Base-by-base conservation (phyloP, 768 basidiomycete genomes). In the Suillus lakei region DNA sequence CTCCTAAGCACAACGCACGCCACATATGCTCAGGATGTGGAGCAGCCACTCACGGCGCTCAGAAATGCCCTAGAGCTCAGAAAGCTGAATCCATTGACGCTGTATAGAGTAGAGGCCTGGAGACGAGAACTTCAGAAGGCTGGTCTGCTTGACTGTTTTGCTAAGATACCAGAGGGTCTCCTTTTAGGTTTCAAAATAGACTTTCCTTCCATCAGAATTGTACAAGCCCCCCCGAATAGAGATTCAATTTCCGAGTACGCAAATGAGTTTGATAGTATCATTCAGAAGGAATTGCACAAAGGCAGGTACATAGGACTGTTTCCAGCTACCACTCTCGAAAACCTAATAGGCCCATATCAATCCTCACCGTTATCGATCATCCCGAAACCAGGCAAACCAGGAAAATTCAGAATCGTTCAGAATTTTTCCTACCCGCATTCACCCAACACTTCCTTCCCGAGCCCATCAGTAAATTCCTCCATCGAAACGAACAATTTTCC, bases 21-120 rank as follows among this genome's bases (percentile, higher is more conserved):
- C 83, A 84, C 71, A 62, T 74, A 16, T 84, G 82, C 73, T 82
- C 82, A 0, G 81, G 83, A 9, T 83, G 83, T 59, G 78, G 79
- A 44, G 53, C 63, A 1, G 13, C 66, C 32, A 28, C 46, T 54
- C 81, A 84, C 61, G 78, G 83, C 34, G 64, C 69, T 53, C 60
- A 61, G 5, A 3, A 23, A 0, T 67, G 68, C 64, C 62, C 67
- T 64, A 44, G 26, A 4, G 54, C 64, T 13, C 62, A 70, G 64
- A 60, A 51, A 36, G 23, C 28, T 13, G n/a, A 9, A 21, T 0
- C 62, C 63, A 26, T 9, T 9, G 28, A 70, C 64, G 0, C 67
- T 34, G 5, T 70, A 70, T 41, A 59, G 56, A 5, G 38, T 39
- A 2, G 51, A 62, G 1, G 61, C 9, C 13, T 70, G 67, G 65